Evolutionary conservation across 2,329 filamentous ascomycete species (phyloP), one percentile per base, ranked within the genome.

Genomic region (Tolypocladium sp.): DNA sequence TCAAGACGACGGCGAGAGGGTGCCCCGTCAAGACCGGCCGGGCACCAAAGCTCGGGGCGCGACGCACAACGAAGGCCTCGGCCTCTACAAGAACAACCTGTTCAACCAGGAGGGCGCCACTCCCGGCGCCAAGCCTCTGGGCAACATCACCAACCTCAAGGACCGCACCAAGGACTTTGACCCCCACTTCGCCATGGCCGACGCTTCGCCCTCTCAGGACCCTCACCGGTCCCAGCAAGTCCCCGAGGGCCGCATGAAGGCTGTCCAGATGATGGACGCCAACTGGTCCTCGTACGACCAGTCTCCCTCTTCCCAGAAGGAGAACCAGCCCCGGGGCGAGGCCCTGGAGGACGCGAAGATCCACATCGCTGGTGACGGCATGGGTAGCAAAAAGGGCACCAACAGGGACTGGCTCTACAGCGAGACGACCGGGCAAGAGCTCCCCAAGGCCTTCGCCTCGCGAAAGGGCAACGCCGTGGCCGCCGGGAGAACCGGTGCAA

Each of bases 151-250:
- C 62, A 91, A 93, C 73, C 80, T 87, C 60, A 84, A 86, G 68
- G 83, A 87, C 71, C 88, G 90, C 58, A 81, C 79, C 68, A 91
- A 92, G 73, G 84, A 90, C 70, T 92, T 95, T 66, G 86, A 86
- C 55, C 74, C 86, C 25, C 90, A 96, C 66, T 96, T 92, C 77
- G 79, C 80, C 57, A 87, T 95, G 77, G 79, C 81, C 8, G 91
- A 96, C 70, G 78, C 85, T 46, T 84, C 85, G 61, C 84, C 85
- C 40, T 76, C 75, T 12, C 71, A 77, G 58, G 65, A 46, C n/a
- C 37, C 73, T 41, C 73, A 71, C 67, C 67, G 69, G 59, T 68
- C 76, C 67, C 71, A 78, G 68, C 76, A 75, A 25, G 68, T 85
- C 25, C 72, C 81, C 57, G 80, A 84, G 58, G 83, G 85, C 63